Evolutionary conservation across 106 monocot genomes (phyloP).

Genomic region (Dactylorhiza incarnata): DNA sequence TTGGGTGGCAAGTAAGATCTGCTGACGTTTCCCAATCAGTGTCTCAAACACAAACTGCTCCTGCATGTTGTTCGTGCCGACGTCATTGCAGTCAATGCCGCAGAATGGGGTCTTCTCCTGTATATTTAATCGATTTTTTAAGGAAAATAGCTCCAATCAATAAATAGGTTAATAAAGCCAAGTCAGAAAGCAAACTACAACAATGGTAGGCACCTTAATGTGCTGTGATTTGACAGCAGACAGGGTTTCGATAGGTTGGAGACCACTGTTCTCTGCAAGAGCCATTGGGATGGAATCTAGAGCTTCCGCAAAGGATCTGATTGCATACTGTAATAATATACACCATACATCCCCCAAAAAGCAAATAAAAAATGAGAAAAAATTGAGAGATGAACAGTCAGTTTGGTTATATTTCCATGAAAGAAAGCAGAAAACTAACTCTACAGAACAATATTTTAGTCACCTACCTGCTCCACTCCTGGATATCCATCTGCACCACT

Average conservation of each 20-base stretch:
- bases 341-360: no score
- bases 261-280: slow-evolving; percentile 88
- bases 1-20: slow-evolving; percentile 85
- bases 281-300: slow-evolving; percentile 88
- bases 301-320: slow-evolving; percentile 91
- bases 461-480: slow-evolving; percentile 86
- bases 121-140: not conserved
- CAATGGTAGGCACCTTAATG: slow-evolving; percentile 61
- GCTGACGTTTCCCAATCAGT: slow-evolving; percentile 93
- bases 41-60: slow-evolving; percentile 91
- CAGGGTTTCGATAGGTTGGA: slow-evolving; percentile 83
- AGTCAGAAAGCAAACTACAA: not conserved
- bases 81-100: slow-evolving; percentile 95
- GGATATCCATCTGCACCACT: slow-evolving; percentile 81
- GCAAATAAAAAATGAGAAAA: not conserved
- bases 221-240: slow-evolving; percentile 89
- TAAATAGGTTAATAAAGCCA: not conserved
- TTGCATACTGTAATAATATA: slow-evolving; percentile 65
- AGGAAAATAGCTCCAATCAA: not conserved
- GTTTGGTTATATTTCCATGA: not conserved
- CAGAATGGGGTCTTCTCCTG: slow-evolving; percentile 78
- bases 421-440: not conserved
- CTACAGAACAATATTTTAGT: not conserved
- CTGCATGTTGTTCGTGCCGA: slow-evolving; percentile 81
- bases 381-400: not conserved